Conservation (phyloP, 345 rosid species). For the Mangifera indica region DNA sequence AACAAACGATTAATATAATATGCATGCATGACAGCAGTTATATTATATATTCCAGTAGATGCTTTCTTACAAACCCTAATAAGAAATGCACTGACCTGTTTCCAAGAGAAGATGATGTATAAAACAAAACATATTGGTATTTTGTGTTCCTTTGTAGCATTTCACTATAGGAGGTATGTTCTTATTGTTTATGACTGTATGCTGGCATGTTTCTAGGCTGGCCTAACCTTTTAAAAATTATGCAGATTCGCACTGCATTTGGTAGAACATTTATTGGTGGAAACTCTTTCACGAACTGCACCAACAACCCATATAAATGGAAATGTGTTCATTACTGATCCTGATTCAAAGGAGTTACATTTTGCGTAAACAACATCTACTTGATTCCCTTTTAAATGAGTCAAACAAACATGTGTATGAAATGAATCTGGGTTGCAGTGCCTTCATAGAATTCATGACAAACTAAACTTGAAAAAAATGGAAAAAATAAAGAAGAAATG, state of each 20-base stretch:
- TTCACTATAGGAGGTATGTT: not conserved
- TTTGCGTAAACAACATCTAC: not conserved
- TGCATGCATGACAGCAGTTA: not conserved
- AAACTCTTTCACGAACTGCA: constrained; percentile 2
- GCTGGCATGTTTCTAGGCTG: not conserved
- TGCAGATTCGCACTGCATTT: constrained; percentile 1
- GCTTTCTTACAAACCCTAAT: not conserved
- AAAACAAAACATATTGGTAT: too few relatives aligned
- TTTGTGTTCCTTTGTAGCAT: too few relatives aligned
- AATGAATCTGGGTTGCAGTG: not conserved
- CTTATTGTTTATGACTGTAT: not conserved
- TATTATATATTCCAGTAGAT: not conserved
- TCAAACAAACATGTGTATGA: not conserved
- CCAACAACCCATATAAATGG: constrained; percentile 25
- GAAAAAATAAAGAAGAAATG: not conserved
- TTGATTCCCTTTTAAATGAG: not conserved
- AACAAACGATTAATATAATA: not conserved
- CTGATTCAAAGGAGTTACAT: constrained; percentile 6
- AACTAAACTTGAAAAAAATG: not conserved
- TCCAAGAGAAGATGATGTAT: too few relatives aligned
- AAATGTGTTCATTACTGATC: constrained; percentile 19
- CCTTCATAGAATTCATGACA: not conserved
- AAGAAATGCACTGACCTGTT: not conserved
- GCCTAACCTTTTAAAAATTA: constrained; percentile 19
- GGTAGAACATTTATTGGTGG: constrained; percentile 20